Base-by-base conservation (phyloP, 2,329 filamentous ascomycete genomes). In the Falciphora oryzae region DNA sequence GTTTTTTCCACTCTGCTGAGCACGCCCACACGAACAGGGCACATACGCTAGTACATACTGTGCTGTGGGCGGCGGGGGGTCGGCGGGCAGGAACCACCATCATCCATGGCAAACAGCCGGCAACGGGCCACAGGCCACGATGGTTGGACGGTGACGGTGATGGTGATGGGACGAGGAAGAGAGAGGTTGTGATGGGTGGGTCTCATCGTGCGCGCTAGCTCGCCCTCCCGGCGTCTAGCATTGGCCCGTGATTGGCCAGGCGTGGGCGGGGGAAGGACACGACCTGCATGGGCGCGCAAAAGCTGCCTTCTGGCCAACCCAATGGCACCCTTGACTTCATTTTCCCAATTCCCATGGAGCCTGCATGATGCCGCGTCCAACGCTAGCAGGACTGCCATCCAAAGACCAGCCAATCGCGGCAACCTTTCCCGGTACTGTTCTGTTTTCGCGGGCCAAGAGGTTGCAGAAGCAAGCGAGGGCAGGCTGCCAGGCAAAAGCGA, bases 281-380 rank as follows among this genome's bases (percentile, higher is more conserved):
- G 35, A 29, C 38, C 61, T 50, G 29, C 61, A 57, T 44, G 61
- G 61, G 61, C 53, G 38, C 61, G n/a, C 61, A 62, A 44, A 44
- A 5, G 38, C 38, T 6, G 38, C 38, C 13, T 2, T 2, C 11
- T 5, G 10, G 38, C 31, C 44, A 28, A 27, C 32, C 44, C 61
- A 62, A 32, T 62, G 38, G 44, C 18, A 57, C 44, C 61, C 35
- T 18, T 53, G 18, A 2, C n/a, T 25, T 53, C 38, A 22, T 25
- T 50, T 18, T 50, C 38, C 38, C 44, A 7, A 7, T n/a, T n/a
- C 44, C 14, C 18, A 44, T 44, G 38, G 32, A 18, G 16, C 38
- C 38, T 18, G 38, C 38, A 18, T 18, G 14, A 50, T 50, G 38
- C 38, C 38, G 38, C 16, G 38, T 50, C 16, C 38, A 18, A 44